Base-by-base conservation (phyloP, 2,329 filamentous ascomycete genomes). In the Aspergillus transmontanensis region DNA sequence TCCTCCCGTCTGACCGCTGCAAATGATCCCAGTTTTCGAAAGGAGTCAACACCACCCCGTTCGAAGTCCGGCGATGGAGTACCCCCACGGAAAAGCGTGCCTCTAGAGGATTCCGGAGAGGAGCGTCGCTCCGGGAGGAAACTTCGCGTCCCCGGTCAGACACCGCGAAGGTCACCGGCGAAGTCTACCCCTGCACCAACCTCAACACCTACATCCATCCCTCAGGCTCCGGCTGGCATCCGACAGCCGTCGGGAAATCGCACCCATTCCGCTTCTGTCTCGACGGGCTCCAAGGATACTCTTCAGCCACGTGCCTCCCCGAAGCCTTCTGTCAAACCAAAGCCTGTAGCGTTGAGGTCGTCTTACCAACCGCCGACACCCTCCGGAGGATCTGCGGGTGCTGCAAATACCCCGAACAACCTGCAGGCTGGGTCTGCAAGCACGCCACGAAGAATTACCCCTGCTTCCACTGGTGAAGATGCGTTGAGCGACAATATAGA, bases 241-340 rank as follows among this genome's bases (percentile, higher is more conserved):
- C 64, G 59, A 54, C 58, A 64, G 32, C 51, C 60, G 11, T 45
- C 60, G 7, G 50, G 30, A 14, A 55, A 50, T 56, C 64, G 62
- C 45, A 58, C 64, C 19, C 65, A 62, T 26, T 63, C 62, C 32
- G 57, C 62, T 26, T 59, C 66, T n/a, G 30, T 58, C 7, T 60
- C 69, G 59, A 66, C 67, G 11, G 68, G 72, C 45, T 65, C 69
- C 11, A 69, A 59, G 30, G 71, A 73, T 59, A 59, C 68, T 4
- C 59, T 63, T 30, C 62, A 68, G 7, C 50, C 60, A 6, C 70
- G 73, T 50, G 50, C 71, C 12, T 71, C 64, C 41, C 60, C 69
- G 50, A 69, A 71, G 54, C 75, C 76, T 60, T 75, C 78, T 23
- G 65, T 77, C 56, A 79, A 72, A 59, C 74, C 81, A 12, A 78